A percentile compares a stretch with the other conserved stretches of the same genome.
These are phyloP conservation scores for Syncephalastrum monosporum DNA, from an alignment of 371 early-diverging fungal species.

Conservation along the genomic window DNA sequence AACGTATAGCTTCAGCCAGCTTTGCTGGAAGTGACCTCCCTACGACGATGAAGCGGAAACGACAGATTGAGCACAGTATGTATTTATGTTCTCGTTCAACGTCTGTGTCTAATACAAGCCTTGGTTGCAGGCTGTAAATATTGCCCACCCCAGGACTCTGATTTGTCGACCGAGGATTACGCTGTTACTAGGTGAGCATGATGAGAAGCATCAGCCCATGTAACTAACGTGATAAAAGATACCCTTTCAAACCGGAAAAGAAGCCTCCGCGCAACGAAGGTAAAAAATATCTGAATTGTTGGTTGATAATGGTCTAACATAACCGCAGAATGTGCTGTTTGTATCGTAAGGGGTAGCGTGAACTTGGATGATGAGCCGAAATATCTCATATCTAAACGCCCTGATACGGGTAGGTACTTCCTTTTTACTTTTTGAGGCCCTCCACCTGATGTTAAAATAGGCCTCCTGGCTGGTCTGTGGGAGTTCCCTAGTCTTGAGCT, in stretches of 20 bases:
- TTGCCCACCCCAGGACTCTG: slow-evolving; percentile 30
- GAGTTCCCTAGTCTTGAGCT: slow-evolving; percentile 71
- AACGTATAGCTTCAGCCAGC: slow-evolving; percentile 14
- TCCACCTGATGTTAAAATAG: slow-evolving; percentile 12
- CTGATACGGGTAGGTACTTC: slow-evolving; percentile 40
- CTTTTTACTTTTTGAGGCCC: neutral
- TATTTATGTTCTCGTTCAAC: neutral
- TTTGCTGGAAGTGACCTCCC: slow-evolving; percentile 11
- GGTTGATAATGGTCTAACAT: neutral
- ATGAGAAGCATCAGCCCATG: slow-evolving; percentile 7
- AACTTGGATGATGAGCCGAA: slow-evolving; percentile 12
- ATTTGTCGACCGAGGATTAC: slow-evolving; percentile 30
- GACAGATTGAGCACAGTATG: slow-evolving; percentile 27
- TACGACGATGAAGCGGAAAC: slow-evolving; percentile 21
- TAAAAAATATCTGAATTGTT: slow-evolving; percentile 14
- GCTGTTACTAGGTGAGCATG: slow-evolving; percentile 30
- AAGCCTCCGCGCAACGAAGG: slow-evolving; percentile 68
- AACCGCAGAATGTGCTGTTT: slow-evolving; percentile 57
- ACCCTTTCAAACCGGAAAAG: slow-evolving; percentile 63
- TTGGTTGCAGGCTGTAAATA: slow-evolving; percentile 24
- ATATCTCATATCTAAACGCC: slow-evolving; percentile 59
- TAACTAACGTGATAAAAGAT: slow-evolving; percentile 33
- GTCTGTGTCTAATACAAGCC: neutral
- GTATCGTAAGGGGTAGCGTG: slow-evolving; percentile 47
- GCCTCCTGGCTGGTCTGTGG: slow-evolving; percentile 80